phyloP scores from a whole-genome alignment of 495 filamentous ascomycete genomes.

The Amniculicola lignicola region DNA sequence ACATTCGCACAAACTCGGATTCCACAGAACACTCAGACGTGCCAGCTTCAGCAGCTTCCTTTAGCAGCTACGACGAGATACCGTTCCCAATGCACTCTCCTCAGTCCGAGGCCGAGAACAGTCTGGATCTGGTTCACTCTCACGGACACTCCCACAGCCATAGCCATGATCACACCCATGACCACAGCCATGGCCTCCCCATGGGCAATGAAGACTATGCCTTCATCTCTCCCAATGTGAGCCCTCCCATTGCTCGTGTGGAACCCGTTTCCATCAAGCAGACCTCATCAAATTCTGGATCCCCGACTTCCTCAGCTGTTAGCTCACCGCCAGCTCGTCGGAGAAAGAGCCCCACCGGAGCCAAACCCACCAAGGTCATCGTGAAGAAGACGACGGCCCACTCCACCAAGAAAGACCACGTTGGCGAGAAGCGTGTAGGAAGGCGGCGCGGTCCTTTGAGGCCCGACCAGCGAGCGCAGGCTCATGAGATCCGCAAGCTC shows the following conservation, averaged over 20 bases:
- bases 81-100: constrained; percentile 68
- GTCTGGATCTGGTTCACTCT: constrained; percentile 30
- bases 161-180: constrained; percentile 5
- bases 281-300: constrained; percentile 52
- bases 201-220: constrained; percentile 20
- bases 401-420: constrained; percentile 70
- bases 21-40: constrained; percentile 73
- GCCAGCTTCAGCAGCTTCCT: constrained; percentile 54
- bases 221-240: constrained; percentile 48
- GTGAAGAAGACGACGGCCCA: constrained; percentile 59
- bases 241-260: constrained; percentile 62
- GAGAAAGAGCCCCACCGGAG: constrained; percentile 60
- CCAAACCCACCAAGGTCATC: constrained; percentile 73
- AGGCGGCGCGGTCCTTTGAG: constrained; percentile 80
- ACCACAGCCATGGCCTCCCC: constrained; percentile 32
- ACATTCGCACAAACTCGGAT: constrained; percentile 78
- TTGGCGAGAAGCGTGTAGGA: constrained; percentile 83
- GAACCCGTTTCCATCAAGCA: constrained; percentile 69
- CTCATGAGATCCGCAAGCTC: constrained; percentile 88
- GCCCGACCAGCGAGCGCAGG: constrained; percentile 92
- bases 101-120: constrained; percentile 38
- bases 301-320: constrained; percentile 44
- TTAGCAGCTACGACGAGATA: constrained; percentile 80
- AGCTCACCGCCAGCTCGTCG: constrained; percentile 63
- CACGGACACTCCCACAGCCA: neutral